Percentiles rank a stretch among this genome's conserved stretches.
phyloP scores from a whole-genome alignment of 208 protist genomes.

The Acanthamoeba castellanii region DNA sequence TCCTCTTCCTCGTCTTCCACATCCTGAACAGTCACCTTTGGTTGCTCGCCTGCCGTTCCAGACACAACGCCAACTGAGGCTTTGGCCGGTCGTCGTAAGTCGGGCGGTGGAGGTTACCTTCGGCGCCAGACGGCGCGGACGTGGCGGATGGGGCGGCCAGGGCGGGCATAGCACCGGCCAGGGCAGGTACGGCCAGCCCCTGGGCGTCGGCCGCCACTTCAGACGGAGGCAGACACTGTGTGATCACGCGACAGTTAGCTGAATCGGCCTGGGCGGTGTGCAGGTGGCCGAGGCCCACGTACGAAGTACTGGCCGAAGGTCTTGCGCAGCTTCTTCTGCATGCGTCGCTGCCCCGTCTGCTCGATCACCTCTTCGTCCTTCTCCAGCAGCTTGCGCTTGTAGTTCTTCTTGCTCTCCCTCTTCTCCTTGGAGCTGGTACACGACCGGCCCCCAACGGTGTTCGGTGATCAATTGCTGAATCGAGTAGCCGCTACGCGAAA shows the following conservation, averaged over 20 bases:
- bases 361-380: conserved; percentile 63
- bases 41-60: not conserved
- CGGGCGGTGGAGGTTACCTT: not conserved
- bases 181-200: not conserved
- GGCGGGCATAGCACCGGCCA: not conserved
- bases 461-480: not conserved
- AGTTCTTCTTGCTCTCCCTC: conserved; percentile 1
- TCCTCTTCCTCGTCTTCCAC: conserved; percentile 34
- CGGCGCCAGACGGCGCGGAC: not conserved
- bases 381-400: conserved; percentile 27
- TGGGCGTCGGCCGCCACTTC: conserved; percentile 27
- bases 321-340: conserved; percentile 65
- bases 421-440: not conserved
- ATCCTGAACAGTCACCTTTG: not conserved
- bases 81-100: too few species aligned
- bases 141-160: not conserved
- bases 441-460: not conserved
- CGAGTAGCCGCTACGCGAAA: not conserved
- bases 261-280: not conserved
- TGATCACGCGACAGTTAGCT: not conserved
- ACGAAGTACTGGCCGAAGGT: conserved; percentile 44
- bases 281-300: not conserved
- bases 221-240: conserved; percentile 29
- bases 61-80: not conserved
- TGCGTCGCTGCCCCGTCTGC: conserved; percentile 34